phyloP scores from a whole-genome alignment of 306 rosid genomes.

The Fragaria ananassa region DNA sequence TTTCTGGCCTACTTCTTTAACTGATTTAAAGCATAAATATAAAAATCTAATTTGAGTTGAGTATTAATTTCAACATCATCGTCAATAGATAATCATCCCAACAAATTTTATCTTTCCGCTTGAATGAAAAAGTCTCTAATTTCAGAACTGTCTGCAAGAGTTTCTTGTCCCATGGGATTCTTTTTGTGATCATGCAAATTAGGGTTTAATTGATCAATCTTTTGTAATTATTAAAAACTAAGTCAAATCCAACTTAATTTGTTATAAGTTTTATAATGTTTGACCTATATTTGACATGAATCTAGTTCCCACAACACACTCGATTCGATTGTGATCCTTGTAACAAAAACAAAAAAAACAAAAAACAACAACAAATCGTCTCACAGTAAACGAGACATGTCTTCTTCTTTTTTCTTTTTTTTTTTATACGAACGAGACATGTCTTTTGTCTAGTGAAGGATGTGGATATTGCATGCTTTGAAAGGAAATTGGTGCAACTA shows the following conservation, averaged over 20 bases:
- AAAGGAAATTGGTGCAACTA: background rate
- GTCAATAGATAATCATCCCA: no score
- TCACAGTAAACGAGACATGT: background rate
- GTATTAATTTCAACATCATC: no score
- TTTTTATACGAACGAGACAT: background rate
- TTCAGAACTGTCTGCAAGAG: no score
- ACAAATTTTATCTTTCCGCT: no score
- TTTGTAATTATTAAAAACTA: background rate
- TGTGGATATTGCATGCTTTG: constrained; percentile 5
- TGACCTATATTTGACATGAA: background rate
- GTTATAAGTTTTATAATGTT: background rate
- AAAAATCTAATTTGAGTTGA: no score
- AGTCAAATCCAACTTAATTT: background rate
- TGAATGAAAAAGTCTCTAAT: no score
- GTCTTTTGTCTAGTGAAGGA: background rate
- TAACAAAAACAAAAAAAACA: background rate
- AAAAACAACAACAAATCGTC: background rate
- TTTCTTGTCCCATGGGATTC: no score
- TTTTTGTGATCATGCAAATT: no score
- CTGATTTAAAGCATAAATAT: no score
- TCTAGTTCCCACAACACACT: background rate
- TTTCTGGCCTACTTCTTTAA: no score
- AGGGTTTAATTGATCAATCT: background rate
- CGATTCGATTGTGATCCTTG: background rate
- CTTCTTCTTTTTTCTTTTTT: background rate